A percentile compares a stretch with the other conserved stretches of the same genome.
These are phyloP conservation scores for Pseudoturritis turrita DNA, from an alignment of 345 rosid genomes.

Conservation along the genomic window DNA sequence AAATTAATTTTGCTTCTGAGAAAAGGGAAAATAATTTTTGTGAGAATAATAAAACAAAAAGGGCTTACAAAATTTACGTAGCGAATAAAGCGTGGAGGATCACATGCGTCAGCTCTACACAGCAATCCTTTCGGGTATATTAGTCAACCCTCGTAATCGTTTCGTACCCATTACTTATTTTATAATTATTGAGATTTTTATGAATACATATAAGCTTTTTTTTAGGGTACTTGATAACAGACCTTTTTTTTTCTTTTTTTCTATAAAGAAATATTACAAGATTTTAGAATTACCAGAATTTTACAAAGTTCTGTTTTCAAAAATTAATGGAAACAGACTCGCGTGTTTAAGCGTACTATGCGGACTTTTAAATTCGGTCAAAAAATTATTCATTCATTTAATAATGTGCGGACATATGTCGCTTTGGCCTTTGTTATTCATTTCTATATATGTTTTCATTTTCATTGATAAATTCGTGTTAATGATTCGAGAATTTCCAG, in stretches of 20 bases:
- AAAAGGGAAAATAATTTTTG: background rate
- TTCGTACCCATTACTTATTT: background rate
- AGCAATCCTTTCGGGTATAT: background rate
- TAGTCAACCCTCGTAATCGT: constrained; percentile 8
- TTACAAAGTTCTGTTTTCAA: background rate
- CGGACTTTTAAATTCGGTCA: background rate
- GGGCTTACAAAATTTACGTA: background rate
- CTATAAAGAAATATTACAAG: no score
- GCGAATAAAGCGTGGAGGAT: constrained; percentile 2
- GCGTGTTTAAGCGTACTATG: background rate
- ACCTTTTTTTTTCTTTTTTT: background rate
- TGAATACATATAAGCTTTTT: background rate
- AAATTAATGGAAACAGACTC: background rate
- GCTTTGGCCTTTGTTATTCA: background rate
- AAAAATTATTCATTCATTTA: background rate
- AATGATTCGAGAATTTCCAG: constrained; percentile 11
- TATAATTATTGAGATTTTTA: background rate
- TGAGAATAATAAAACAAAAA: background rate
- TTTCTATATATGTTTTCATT: background rate
- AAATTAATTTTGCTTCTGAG: constrained; percentile 6
- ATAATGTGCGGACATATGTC: constrained; percentile 1
- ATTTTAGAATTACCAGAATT: background rate
- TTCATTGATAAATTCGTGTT: background rate
- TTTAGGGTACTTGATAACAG: background rate
- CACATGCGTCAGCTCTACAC: constrained; percentile 15